A percentile compares a stretch with the other conserved stretches of the same genome.
These are phyloP conservation scores for Cladosporium halotolerans DNA, from an alignment of 2,329 filamentous ascomycete genomes.

Conservation along the genomic window DNA sequence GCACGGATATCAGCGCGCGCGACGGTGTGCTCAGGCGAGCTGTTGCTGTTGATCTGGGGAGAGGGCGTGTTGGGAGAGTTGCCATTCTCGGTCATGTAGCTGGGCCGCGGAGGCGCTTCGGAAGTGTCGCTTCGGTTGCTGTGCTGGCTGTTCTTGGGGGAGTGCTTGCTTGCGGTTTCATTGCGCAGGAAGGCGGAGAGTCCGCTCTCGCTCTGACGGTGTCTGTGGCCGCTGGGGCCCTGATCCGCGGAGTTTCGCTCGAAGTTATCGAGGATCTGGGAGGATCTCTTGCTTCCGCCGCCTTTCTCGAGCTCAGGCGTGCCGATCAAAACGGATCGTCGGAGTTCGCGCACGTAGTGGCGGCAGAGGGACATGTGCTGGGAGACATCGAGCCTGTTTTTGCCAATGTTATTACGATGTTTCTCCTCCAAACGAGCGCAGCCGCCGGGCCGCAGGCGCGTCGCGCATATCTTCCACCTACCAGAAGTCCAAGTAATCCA, in stretches of 20 bases:
- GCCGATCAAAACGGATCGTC: conserved; percentile 83
- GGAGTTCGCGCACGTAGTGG: conserved; percentile 92
- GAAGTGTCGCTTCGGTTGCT: conserved; percentile 32
- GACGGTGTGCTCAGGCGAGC: conserved; percentile 76
- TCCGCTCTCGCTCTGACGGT: conserved; percentile 48
- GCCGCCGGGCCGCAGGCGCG: neutral
- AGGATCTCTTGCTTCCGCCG: conserved; percentile 74
- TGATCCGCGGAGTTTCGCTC: conserved; percentile 42
- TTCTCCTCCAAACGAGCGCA: neutral
- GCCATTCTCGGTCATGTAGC: conserved; percentile 53
- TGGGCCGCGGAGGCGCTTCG: conserved; percentile 47
- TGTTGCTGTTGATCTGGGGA: conserved; percentile 57
- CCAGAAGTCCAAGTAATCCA: conserved; percentile 99
- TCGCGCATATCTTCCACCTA: conserved; percentile 40
- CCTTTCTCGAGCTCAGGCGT: conserved; percentile 84
- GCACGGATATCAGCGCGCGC: conserved; percentile 84
- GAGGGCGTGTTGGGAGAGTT: conserved; percentile 33
- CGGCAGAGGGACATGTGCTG: conserved; percentile 98
- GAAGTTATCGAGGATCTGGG: conserved; percentile 58
- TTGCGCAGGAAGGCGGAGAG: conserved; percentile 82
- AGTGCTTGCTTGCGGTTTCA: conserved; percentile 41
- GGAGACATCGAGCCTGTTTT: conserved; percentile 86
- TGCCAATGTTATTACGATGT: neutral
- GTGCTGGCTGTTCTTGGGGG: conserved; percentile 42
- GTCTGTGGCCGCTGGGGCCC: conserved; percentile 26